These are phyloP conservation scores for Solanum aculeatissimum DNA, from an alignment of 305 asterid species.

Conservation along the genomic window DNA sequence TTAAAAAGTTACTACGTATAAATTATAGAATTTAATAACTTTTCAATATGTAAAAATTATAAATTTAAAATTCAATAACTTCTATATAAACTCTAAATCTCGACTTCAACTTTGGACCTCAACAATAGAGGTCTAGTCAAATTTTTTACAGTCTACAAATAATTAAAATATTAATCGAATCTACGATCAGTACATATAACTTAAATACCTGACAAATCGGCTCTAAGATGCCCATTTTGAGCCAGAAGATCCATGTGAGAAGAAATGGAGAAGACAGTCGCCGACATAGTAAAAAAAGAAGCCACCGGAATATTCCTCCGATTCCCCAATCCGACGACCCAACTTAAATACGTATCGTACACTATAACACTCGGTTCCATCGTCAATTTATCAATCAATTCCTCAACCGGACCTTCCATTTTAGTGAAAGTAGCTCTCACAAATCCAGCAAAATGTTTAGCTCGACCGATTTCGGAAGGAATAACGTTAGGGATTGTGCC, in stretches of 20 bases:
- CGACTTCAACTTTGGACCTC: too few relatives aligned
- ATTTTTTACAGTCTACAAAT: too few relatives aligned
- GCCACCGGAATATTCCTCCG: conserved; percentile 59
- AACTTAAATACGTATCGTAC: conserved; percentile 25
- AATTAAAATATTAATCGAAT: not conserved
- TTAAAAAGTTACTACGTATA: too few relatives aligned
- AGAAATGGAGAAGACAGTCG: conserved; percentile 23
- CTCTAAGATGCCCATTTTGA: conserved; percentile 9
- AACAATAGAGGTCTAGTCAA: too few relatives aligned
- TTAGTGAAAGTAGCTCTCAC: conserved; percentile 14
- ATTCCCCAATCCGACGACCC: conserved; percentile 27
- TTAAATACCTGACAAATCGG: not conserved
- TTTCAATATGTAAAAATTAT: too few relatives aligned
- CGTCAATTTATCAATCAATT: conserved; percentile 17
- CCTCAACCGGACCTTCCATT: conserved; percentile 35
- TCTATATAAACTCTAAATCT: too few relatives aligned
- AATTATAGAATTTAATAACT: too few relatives aligned
- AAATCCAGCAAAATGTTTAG: conserved; percentile 23
- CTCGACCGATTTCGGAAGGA: conserved; percentile 35
- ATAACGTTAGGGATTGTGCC: conserved; percentile 31
- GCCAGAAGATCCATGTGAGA: conserved; percentile 21
- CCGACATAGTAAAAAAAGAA: conserved; percentile 32
- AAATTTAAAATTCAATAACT: too few relatives aligned
- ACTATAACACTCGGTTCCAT: conserved; percentile 29
- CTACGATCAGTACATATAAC: not conserved